Conservation (phyloP, 345 rosid species). For the Erodium maritimum region DNA sequence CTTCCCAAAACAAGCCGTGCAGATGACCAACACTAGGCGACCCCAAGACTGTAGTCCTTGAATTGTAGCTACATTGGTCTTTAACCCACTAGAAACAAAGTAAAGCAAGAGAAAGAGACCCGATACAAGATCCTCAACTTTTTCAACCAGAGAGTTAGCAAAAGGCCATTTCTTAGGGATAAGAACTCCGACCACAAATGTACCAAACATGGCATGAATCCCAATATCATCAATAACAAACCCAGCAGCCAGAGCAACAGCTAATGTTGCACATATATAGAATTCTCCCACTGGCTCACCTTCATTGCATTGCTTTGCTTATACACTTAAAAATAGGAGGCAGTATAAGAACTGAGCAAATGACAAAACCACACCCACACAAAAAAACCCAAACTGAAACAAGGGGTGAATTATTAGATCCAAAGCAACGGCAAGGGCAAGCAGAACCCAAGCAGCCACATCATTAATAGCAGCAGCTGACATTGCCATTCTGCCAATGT, state of each 20-base stretch:
- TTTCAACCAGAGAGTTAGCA: constrained; percentile 51
- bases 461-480: constrained; percentile 82
- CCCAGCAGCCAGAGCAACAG: constrained; percentile 47
- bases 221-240: constrained; percentile 60
- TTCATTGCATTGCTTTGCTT: no score
- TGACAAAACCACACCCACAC: constrained; percentile 41
- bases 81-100: constrained; percentile 72
- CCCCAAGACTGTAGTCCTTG: constrained; percentile 68
- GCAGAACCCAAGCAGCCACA: constrained; percentile 70
- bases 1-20: constrained; percentile 67
- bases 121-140: constrained; percentile 73
- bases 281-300: constrained; percentile 72
- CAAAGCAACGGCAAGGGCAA: constrained; percentile 82
- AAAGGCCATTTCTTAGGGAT: constrained; percentile 69
- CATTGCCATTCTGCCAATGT: constrained; percentile 66
- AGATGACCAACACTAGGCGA: constrained; percentile 41
- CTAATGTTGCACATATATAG: constrained; percentile 49
- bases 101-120: constrained; percentile 61
- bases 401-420: constrained; percentile 32
- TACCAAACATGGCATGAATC: constrained; percentile 75
- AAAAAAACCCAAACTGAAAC: constrained; percentile 65
- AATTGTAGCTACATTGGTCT: constrained; percentile 63
- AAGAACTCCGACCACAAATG: constrained; percentile 62
- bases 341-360: no score
- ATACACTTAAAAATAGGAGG: no score